Evolutionary conservation across 805 yeast species (phyloP).

Genomic region (Nematodospora valgi): DNA sequence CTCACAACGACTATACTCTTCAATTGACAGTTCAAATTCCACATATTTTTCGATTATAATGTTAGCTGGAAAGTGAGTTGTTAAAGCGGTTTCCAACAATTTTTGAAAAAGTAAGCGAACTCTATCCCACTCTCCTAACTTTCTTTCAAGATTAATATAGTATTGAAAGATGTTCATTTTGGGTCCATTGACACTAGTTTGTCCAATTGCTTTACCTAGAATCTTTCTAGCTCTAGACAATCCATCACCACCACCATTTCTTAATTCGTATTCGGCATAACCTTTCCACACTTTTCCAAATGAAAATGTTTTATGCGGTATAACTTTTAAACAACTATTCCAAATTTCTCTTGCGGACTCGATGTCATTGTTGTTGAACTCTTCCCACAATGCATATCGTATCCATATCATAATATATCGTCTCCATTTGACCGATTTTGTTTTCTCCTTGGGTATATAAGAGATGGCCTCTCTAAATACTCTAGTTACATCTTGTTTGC

Average conservation of each 20-base stretch:
- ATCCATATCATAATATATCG: conserved; percentile 72
- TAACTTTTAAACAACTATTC: conserved; percentile 41
- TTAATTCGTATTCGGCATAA: conserved; percentile 68
- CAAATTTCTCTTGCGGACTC: conserved; percentile 51
- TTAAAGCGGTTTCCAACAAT: conserved; percentile 43
- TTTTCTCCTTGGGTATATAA: conserved; percentile 28
- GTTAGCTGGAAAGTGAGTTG: conserved; percentile 9
- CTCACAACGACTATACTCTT: conserved; percentile 66
- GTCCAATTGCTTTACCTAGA: conserved; percentile 71
- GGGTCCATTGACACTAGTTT: conserved; percentile 38
- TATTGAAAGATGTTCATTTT: conserved; percentile 54
- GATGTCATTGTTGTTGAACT: conserved; percentile 41
- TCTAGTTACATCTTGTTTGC: conserved; percentile 4
- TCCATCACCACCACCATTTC: conserved; percentile 40
- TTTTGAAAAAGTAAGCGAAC: conserved; percentile 71
- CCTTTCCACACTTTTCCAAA: conserved; percentile 74
- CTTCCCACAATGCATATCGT: conserved; percentile 59
- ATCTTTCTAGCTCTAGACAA: conserved; percentile 58
- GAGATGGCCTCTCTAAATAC: conserved; percentile 45
- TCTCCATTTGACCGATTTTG: conserved; percentile 52
- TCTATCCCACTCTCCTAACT: conserved; percentile 75
- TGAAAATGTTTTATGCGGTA: conserved; percentile 61
- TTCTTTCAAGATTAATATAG: conserved; percentile 67
- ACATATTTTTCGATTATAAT: conserved; percentile 63
- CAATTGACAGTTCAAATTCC: conserved; percentile 60